Conservation (phyloP, 305 asterid species). For the Euphrasia arctica region DNA sequence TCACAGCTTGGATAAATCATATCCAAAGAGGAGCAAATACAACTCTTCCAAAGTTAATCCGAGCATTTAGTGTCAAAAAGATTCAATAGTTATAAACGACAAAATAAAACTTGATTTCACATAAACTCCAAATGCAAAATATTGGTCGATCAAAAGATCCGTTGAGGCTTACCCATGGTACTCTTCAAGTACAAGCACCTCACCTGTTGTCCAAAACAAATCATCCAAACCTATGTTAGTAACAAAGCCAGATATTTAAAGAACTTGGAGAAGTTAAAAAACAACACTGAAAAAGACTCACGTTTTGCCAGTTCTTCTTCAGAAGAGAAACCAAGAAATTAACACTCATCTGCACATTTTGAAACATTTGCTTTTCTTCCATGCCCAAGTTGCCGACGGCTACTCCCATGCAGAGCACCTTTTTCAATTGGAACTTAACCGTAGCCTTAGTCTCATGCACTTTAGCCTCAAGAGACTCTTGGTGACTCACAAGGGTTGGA, state of each 20-base stretch:
- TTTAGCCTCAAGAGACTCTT: background rate
- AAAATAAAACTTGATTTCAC: too few relatives aligned
- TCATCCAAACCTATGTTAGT: too few relatives aligned
- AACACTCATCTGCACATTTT: background rate
- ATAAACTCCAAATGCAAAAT: too few relatives aligned
- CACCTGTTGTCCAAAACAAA: background rate
- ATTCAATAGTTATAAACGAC: too few relatives aligned
- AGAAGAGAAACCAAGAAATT: background rate
- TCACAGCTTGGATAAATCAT: too few relatives aligned
- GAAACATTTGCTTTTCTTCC: background rate
- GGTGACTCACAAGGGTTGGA: background rate
- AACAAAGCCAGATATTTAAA: too few relatives aligned
- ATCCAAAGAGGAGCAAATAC: too few relatives aligned
- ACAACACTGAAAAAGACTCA: background rate
- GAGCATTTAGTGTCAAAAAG: too few relatives aligned
- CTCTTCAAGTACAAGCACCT: constrained; percentile 18
- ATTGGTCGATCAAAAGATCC: constrained; percentile 36
- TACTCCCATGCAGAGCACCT: constrained; percentile 3
- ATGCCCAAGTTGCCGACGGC: constrained; percentile 2
- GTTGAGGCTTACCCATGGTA: constrained; percentile 69
- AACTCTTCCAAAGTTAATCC: too few relatives aligned
- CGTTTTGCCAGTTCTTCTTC: background rate
- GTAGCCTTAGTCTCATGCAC: constrained; percentile 1
- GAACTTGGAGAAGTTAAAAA: too few relatives aligned
- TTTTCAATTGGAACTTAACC: background rate